These are phyloP conservation scores for Iodosphaeria phyllophila DNA, from an alignment of 2,329 filamentous ascomycete genomes.

Conservation along the genomic window DNA sequence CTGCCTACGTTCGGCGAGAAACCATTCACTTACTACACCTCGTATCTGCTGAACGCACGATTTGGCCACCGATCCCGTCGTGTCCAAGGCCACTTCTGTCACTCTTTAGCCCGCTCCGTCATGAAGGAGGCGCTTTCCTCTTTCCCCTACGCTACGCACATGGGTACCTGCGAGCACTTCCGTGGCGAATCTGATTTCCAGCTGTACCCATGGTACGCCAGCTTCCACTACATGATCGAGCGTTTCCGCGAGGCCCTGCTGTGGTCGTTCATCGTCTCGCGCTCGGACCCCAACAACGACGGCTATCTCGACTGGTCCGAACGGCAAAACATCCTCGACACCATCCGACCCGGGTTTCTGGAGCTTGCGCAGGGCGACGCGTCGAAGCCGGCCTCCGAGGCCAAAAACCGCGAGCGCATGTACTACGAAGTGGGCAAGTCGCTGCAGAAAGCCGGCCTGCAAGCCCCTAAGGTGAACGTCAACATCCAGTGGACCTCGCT, in stretches of 20 bases:
- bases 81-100: slow-evolving; percentile 22
- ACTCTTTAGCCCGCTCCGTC: slow-evolving; percentile 20
- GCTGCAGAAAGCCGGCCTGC: slow-evolving; percentile 17
- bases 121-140: slow-evolving; percentile 19
- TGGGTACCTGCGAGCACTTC: slow-evolving; percentile 20
- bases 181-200: slow-evolving; percentile 22
- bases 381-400: slow-evolving; percentile 12
- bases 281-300: slow-evolving; percentile 17
- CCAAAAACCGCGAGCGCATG: slow-evolving; percentile 15
- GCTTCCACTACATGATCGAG: slow-evolving; percentile 24
- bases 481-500: slow-evolving; percentile 22
- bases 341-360: slow-evolving; percentile 15
- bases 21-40: slow-evolving; percentile 23
- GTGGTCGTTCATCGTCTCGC: slow-evolving; percentile 22
- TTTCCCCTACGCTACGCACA: slow-evolving; percentile 19
- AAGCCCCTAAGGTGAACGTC: slow-evolving; percentile 19
- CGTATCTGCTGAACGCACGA: slow-evolving; percentile 22
- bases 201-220: slow-evolving; percentile 22
- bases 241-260: slow-evolving; percentile 21
- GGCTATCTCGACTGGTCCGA: slow-evolving; percentile 21
- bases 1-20: slow-evolving; percentile 23
- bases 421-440: slow-evolving; percentile 17
- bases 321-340: slow-evolving; percentile 16
- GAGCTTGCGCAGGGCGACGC: slow-evolving; percentile 8
- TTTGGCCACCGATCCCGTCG: slow-evolving; percentile 23